A percentile compares a stretch with the other conserved stretches of the same genome.
These are phyloP conservation scores for Simplicillium sp. DNA, from an alignment of 2,329 filamentous ascomycete genomes.

Conservation along the genomic window DNA sequence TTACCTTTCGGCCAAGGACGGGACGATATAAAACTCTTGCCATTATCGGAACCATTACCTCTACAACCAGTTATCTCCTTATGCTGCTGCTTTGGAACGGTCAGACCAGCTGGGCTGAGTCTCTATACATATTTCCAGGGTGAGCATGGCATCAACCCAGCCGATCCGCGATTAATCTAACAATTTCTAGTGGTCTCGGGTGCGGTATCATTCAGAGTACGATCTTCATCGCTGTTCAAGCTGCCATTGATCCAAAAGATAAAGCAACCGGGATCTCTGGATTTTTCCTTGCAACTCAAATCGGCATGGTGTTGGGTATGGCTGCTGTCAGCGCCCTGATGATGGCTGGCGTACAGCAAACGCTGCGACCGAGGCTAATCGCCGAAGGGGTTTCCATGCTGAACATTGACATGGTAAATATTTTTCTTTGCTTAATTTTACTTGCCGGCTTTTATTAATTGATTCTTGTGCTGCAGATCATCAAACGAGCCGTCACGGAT, in stretches of 20 bases:
- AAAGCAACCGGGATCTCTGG: constrained; percentile 26
- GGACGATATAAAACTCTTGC: constrained; percentile 50
- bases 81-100: constrained; percentile 13
- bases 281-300: constrained; percentile 23
- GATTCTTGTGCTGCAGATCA: constrained; percentile 15
- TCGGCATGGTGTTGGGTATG: constrained; percentile 25
- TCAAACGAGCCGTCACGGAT: constrained; percentile 19
- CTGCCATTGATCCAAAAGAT: constrained; percentile 21
- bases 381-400: constrained; percentile 9
- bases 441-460: not conserved
- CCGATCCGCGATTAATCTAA: not conserved
- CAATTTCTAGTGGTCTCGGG: constrained; percentile 19
- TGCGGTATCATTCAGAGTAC: constrained; percentile 25
- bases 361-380: constrained; percentile 7
- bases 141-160: not conserved
- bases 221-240: constrained; percentile 29
- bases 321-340: constrained; percentile 22
- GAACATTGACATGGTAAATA: not conserved
- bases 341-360: constrained; percentile 11
- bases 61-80: constrained; percentile 39
- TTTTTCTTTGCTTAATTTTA: not conserved
- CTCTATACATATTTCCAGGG: not conserved
- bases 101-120: constrained; percentile 12
- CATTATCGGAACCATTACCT: constrained; percentile 37
- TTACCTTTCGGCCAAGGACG: constrained; percentile 28